Evolutionary conservation across 2,329 filamentous ascomycete species (phyloP), one percentile per base, ranked within the genome.

Genomic region (Paecilomyces dactylethromorphus): DNA sequence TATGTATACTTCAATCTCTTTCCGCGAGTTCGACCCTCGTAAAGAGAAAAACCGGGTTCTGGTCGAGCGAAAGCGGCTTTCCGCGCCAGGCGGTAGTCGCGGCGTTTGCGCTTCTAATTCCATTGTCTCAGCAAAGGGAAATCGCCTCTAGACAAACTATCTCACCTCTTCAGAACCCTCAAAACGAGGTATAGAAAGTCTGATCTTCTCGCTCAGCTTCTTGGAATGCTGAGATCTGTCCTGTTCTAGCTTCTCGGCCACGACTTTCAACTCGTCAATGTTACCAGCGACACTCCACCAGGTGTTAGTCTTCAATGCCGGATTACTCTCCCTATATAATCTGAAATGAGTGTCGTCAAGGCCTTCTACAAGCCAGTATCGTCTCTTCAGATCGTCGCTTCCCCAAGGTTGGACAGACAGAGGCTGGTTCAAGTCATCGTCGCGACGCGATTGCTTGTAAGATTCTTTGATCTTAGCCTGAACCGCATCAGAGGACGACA

Each of bases 1-100:
- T 90, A 99, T 0, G 91, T 99, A 71, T 99, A 99, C 74, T 92
- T 95, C 77, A 96, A 89, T 61, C 93, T 89, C 80, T 99, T 97
- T 58, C 94, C 94, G 60, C 94, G 87, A 4, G 95, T 99, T 56
- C 94, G 90, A 55, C 94, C 94, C 78, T 99, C 94, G 73, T 99
- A 99, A 59, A 96, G 81, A 0, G 92, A 97, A 71, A 93, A 95
- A 3, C 92, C 92, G 10, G 89, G 88, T 66, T 96, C 92, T 5
- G 92, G 91, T 4, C 92, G 86, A 64, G 89, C 84, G 76, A 97
- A 97, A 60, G 90, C 88, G 61, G 93, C 90, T 70, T 93, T 93
- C 63, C 91, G 90, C 66, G 86, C 83, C 70, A 91, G 85, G 15
- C 94, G 88, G 69, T 99, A 97, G 68, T 99, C 94, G 59, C 94